Conservation (phyloP, 2,329 filamentous ascomycete genomes). For the Pseudodiploospora longispora region DNA sequence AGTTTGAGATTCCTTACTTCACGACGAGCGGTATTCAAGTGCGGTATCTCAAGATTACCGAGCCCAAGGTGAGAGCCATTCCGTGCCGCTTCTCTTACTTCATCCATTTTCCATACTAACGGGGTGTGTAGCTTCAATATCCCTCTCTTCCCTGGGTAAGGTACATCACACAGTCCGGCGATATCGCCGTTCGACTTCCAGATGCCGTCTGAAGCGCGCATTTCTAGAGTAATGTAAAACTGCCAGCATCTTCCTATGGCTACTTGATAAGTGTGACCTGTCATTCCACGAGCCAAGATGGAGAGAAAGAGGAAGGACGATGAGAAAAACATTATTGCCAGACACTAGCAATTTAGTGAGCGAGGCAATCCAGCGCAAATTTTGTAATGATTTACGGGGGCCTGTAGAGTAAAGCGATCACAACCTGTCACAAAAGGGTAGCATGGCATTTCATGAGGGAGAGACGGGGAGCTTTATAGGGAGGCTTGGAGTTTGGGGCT, state of each 20-base stretch:
- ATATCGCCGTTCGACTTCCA: conserved; percentile 91
- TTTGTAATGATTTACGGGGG: too few species aligned
- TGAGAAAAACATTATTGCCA: too few species aligned
- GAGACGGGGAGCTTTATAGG: too few species aligned
- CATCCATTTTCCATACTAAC: conserved; percentile 2
- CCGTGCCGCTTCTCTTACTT: not conserved
- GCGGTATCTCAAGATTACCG: conserved; percentile 96
- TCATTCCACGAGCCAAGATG: conserved; percentile 3
- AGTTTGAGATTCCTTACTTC: conserved; percentile 99
- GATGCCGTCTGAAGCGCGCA: conserved; percentile 59
- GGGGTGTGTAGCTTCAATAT: conserved; percentile 72
- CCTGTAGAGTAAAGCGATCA: too few species aligned
- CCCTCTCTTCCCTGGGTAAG: conserved; percentile 94
- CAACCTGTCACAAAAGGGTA: too few species aligned
- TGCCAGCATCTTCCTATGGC: too few species aligned
- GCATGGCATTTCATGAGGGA: too few species aligned
- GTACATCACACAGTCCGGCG: conserved; percentile 96
- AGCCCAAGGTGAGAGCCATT: conserved; percentile 75
- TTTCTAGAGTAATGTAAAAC: conserved; percentile 1
- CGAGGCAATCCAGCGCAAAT: too few species aligned
- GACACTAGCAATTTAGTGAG: too few species aligned
- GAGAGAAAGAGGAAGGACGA: not conserved
- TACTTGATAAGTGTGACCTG: not conserved
- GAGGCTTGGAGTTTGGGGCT: too few species aligned
- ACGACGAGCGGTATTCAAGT: conserved; percentile 99